phyloP scores from a whole-genome alignment of 805 yeast genomes.

The Starmerella stellata region DNA sequence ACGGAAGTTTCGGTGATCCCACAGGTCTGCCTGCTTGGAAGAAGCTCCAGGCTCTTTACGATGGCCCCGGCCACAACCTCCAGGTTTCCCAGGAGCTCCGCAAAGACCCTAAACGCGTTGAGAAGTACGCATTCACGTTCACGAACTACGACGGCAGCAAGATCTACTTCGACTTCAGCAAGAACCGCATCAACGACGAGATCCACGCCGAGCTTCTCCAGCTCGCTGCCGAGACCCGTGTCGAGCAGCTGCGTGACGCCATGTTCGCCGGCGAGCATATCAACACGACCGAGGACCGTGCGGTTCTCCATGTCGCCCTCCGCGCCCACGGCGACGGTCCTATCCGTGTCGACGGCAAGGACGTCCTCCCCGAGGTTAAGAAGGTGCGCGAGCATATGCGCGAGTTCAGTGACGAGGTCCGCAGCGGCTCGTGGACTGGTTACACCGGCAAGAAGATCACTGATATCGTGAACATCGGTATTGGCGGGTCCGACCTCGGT shows the following conservation, averaged over 20 bases:
- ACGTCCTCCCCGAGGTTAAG: constrained; percentile 84
- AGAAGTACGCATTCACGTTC: constrained; percentile 59
- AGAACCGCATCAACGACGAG: constrained; percentile 80
- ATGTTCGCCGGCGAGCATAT: constrained; percentile 88
- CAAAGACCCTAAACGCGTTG: constrained; percentile 56
- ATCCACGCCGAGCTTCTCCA: constrained; percentile 46
- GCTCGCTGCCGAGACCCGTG: constrained; percentile 79
- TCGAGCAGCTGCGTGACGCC: constrained; percentile 69
- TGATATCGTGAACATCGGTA: constrained; percentile 92
- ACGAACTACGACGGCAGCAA: constrained; percentile 71
- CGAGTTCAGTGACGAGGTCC: constrained; percentile 75
- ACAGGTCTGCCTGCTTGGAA: constrained; percentile 64
- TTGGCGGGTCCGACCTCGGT: constrained; percentile 97
- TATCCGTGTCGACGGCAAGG: constrained; percentile 75
- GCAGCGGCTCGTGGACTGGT: constrained; percentile 93
- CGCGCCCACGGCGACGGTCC: constrained; percentile 77
- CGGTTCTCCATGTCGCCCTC: constrained; percentile 91
- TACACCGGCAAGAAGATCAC: constrained; percentile 88
- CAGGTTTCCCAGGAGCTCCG: constrained; percentile 63
- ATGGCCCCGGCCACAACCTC: constrained; percentile 48
- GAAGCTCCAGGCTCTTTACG: constrained; percentile 51
- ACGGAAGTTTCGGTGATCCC: constrained; percentile 11
- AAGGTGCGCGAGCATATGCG: constrained; percentile 87
- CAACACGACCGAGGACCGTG: constrained; percentile 81
- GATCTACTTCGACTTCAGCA: constrained; percentile 86